Conservation (phyloP, 371 early-diverging fungal species). For the Choanephora cucurbitarum region DNA sequence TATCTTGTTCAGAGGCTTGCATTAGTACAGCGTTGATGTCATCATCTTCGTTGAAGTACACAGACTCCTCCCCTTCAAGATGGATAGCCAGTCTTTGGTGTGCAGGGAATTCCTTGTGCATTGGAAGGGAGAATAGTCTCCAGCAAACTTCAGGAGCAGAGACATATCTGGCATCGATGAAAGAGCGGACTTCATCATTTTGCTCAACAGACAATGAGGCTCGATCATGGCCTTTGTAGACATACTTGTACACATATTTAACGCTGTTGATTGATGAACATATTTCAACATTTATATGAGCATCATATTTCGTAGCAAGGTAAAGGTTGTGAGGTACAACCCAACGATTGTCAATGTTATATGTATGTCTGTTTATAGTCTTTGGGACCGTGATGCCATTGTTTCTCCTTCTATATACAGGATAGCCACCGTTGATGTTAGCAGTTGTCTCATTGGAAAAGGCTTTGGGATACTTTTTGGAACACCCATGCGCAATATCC, state of each 20-base stretch:
- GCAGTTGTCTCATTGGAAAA: slow-evolving; percentile 20
- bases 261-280: slow-evolving; percentile 23
- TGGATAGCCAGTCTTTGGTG: neutral
- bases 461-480: slow-evolving; percentile 29
- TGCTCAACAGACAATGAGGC: neutral
- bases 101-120: slow-evolving; percentile 18
- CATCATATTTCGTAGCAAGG: slow-evolving; percentile 27
- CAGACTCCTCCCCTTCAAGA: too few relatives aligned
- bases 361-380: too few relatives aligned
- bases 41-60: neutral
- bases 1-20: neutral
- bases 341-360: slow-evolving; percentile 25
- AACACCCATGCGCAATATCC: slow-evolving; percentile 21
- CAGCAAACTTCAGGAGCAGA: slow-evolving; percentile 29
- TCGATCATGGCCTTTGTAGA: slow-evolving; percentile 31
- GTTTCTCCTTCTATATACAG: neutral
- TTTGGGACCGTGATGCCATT: neutral
- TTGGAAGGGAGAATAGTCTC: slow-evolving; percentile 21
- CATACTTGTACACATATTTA: slow-evolving; percentile 25
- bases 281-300: slow-evolving; percentile 44
- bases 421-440: neutral
- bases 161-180: slow-evolving; percentile 21
- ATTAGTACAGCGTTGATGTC: neutral
- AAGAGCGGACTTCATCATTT: too few relatives aligned
- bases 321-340: slow-evolving; percentile 29